These are phyloP conservation scores for Paecilomyces sp. DNA, from an alignment of 2,329 filamentous ascomycete genomes.

Conservation along the genomic window DNA sequence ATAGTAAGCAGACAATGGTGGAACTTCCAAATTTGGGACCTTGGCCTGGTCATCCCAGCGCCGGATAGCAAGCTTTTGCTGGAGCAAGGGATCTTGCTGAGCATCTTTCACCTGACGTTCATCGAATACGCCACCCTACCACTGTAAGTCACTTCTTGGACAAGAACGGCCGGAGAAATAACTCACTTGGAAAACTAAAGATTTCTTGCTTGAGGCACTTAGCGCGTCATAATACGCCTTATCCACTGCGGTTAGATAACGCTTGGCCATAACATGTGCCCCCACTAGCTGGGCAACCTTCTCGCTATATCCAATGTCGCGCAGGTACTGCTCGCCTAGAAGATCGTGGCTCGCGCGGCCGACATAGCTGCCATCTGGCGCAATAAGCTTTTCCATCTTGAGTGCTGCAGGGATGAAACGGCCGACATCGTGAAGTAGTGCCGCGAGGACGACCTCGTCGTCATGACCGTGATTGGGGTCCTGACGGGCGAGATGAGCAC, in stretches of 20 bases:
- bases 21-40: constrained; percentile 12
- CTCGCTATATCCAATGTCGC: constrained; percentile 20
- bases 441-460: constrained; percentile 19
- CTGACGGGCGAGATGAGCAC: constrained; percentile 16
- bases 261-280: constrained; percentile 24
- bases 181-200: constrained; percentile 19
- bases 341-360: constrained; percentile 20
- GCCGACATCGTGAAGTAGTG: constrained; percentile 23
- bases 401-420: constrained; percentile 22
- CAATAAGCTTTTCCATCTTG: constrained; percentile 18
- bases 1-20: constrained; percentile 16
- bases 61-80: constrained; percentile 17
- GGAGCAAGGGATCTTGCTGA: constrained; percentile 18
- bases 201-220: constrained; percentile 21
- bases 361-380: constrained; percentile 17
- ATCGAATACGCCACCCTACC: constrained; percentile 17
- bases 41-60: constrained; percentile 22
- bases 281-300: constrained; percentile 21
- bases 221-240: constrained; percentile 18
- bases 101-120: constrained; percentile 13
- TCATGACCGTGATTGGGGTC: constrained; percentile 13
- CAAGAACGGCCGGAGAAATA: background rate
- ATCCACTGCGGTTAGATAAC: constrained; percentile 20
- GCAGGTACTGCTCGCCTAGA: constrained; percentile 21
- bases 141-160: background rate